Percentiles rank a stretch among this genome's conserved stretches.
Conservation (phyloP, 73 alveolate genomes). For the Blepharisma stoltei region DNA sequence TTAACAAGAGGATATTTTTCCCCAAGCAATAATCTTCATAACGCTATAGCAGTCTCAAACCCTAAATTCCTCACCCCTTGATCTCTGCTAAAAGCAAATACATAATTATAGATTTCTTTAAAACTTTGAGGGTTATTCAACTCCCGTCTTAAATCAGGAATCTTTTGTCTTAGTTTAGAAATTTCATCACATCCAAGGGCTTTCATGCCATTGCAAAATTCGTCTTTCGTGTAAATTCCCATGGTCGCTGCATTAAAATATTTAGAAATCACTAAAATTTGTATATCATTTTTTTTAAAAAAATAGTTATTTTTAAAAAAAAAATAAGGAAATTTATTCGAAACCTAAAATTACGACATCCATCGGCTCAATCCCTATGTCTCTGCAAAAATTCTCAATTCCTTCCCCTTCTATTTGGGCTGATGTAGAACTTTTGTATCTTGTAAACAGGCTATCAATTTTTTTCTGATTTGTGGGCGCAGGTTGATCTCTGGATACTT, state of each 20-base stretch:
- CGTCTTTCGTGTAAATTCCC: constrained; percentile 57
- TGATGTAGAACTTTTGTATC: constrained; percentile 38
- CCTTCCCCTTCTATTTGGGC: constrained; percentile 50
- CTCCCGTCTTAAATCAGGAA: constrained; percentile 36
- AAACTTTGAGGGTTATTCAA: constrained; percentile 36
- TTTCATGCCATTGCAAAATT: constrained; percentile 48
- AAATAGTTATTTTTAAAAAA: too few species aligned
- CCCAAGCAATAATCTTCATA: constrained; percentile 45
- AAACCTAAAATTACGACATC: constrained; percentile 68
- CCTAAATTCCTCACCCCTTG: constrained; percentile 43
- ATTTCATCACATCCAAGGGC: constrained; percentile 38
- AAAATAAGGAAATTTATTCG: too few species aligned
- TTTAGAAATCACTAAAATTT: constrained; percentile 51
- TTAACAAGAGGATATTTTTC: constrained; percentile 35
- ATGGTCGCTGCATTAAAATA: constrained; percentile 57
- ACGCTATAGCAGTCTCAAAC: constrained; percentile 49
- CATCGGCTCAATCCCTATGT: constrained; percentile 48
- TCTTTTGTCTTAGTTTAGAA: constrained; percentile 38
- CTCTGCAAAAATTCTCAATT: constrained; percentile 41
- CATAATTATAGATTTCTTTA: constrained; percentile 48
- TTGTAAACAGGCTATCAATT: constrained; percentile 33
- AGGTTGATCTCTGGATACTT: not conserved
- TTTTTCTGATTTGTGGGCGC: constrained; percentile 16
- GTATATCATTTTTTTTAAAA: too few species aligned
- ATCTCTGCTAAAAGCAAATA: constrained; percentile 49